Evolutionary conservation across 1,284 basidiomycete species (phyloP).

Genomic region (Heterobasidion annosum): DNA sequence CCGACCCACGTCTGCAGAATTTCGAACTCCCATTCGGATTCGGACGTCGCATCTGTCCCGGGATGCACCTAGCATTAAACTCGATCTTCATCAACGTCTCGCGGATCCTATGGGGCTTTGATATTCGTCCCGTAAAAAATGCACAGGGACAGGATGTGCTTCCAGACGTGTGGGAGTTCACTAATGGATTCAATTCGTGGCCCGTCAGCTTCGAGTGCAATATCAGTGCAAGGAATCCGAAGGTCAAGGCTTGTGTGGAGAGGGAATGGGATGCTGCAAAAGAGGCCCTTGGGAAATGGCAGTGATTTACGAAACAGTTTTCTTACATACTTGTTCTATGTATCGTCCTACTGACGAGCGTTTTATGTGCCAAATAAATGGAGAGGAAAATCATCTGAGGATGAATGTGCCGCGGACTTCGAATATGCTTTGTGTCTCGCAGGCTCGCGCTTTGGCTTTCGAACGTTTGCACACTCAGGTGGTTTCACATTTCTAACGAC

Average conservation of each 20-base stretch:
- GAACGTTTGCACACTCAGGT: too few species aligned
- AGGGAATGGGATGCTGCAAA: conserved; percentile 18
- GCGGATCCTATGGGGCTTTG: conserved; percentile 33
- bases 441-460: too few species aligned
- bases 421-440: too few species aligned
- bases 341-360: too few species aligned
- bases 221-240: conserved; percentile 20
- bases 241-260: conserved; percentile 16
- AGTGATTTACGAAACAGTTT: neutral
- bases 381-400: too few species aligned
- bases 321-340: neutral
- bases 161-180: conserved; percentile 27
- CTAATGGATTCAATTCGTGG: conserved; percentile 36
- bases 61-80: conserved; percentile 35
- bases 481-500: too few species aligned
- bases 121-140: conserved; percentile 23
- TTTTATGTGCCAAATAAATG: too few species aligned
- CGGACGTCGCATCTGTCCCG: conserved; percentile 35
- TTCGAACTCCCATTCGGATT: conserved; percentile 40
- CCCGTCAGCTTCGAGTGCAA: conserved; percentile 32
- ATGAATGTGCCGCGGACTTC: too few species aligned
- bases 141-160: conserved; percentile 7
- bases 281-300: conserved; percentile 11
- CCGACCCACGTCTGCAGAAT: conserved; percentile 24
- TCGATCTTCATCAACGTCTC: conserved; percentile 33